Base-by-base conservation (phyloP, 352 stramenopile species). In the Pythium guiyangense region DNA sequence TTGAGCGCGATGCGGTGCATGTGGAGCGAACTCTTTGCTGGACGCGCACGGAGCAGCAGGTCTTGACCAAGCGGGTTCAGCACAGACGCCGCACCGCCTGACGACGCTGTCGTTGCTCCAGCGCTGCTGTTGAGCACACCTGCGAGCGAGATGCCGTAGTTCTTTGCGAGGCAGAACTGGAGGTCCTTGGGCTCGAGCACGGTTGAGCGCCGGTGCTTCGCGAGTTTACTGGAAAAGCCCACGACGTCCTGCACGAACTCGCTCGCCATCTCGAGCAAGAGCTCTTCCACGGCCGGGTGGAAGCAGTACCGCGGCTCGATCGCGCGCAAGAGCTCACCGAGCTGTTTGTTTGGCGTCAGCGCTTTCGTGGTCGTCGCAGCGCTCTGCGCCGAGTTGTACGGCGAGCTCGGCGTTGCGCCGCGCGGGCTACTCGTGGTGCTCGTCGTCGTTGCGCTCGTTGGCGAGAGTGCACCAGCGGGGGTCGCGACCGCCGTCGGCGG, bases 111-210 rank as follows among this genome's bases (percentile, higher is more conserved):
- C 3, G 37, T 9, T 26, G 35, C 37, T 20, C 20, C 34, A 40
- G 45, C 4, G 0, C 46, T 18, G 15, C 49, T 48, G 17, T 64
- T 65, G 40, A 85, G 66, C 59, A 84, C 77, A 14, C 82, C 82
- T 5, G 77, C 80, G 43, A 94, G 67, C 20, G 84, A 91, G 57
- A 94, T 89, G 59, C 84, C 80, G 52, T 94, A 88, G 67, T 89
- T 92, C 70, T 94, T 94, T 59, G 79, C 78, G 47, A 94, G 66
- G 55, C 71, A 89, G 27, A 94, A 85, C 69, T 94, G 84, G 37
- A 94, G 51, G 51, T 94, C 84, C 35, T 81, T 83, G 26, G 79
- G 60, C 54, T 92, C 81, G 10, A 92, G 57, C 47, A 79, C 74
- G 12, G 69, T 88, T 8, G 84, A 86, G n/a, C 82, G 79, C 12